Conservation (phyloP, 2,329 filamentous ascomycete species). For the Neurospora sp. region DNA sequence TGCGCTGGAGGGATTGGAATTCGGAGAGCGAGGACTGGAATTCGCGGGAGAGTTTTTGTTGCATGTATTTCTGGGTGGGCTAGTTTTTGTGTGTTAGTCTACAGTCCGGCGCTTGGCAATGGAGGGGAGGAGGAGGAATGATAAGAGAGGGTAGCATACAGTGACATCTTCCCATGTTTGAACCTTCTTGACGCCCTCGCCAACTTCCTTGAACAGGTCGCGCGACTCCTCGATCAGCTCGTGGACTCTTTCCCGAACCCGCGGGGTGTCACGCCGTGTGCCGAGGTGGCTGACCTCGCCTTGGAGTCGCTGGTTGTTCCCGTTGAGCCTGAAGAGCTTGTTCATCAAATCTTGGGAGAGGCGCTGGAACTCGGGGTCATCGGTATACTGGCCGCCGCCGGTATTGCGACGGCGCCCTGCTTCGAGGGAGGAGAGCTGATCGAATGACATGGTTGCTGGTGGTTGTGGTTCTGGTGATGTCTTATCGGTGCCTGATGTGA, state of each 20-base stretch:
- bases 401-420: conserved; percentile 61
- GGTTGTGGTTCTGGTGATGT: background rate
- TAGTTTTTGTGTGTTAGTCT: conserved; percentile 25
- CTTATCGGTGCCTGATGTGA: background rate
- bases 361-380: conserved; percentile 85
- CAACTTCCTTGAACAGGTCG: conserved; percentile 79
- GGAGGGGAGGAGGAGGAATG: background rate
- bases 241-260: conserved; percentile 83
- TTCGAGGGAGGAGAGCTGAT: conserved; percentile 76
- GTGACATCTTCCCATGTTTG: conserved; percentile 78
- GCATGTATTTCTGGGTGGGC: conserved; percentile 93
- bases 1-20: conserved; percentile 85
- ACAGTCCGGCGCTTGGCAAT: conserved; percentile 4
- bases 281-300: conserved; percentile 79
- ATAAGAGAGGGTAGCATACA: conserved; percentile 36
- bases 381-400: conserved; percentile 55
- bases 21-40: conserved; percentile 82
- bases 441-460: conserved; percentile 66
- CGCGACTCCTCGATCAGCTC: conserved; percentile 79
- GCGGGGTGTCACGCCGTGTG: conserved; percentile 82
- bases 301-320: conserved; percentile 75
- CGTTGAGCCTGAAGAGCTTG: conserved; percentile 80
- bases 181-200: conserved; percentile 87
- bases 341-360: conserved; percentile 77
- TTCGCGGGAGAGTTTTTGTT: conserved; percentile 88